These are phyloP conservation scores for Brachypodium distachyon DNA, from an alignment of 202 grass and related monocot species.

Conservation along the genomic window DNA sequence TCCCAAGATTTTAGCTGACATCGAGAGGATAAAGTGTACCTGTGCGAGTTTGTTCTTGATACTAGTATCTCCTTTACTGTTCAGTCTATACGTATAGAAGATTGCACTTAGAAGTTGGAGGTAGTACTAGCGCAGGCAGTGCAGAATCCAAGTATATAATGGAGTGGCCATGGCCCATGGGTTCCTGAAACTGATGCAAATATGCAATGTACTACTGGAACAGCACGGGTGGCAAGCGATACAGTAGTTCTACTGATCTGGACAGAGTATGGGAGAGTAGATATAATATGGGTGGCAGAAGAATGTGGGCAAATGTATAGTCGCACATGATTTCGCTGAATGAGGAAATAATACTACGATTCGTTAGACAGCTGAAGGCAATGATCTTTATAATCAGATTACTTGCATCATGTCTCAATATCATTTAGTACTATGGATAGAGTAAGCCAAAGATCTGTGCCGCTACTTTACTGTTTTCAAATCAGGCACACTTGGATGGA, in stretches of 20 bases:
- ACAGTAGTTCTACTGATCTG: neutral
- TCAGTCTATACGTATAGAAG: neutral
- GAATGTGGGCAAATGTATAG: neutral
- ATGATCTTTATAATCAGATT: too few relatives aligned
- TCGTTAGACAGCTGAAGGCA: neutral
- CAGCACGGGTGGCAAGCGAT: neutral
- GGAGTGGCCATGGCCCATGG: neutral
- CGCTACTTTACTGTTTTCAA: too few relatives aligned
- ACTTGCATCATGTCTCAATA: too few relatives aligned
- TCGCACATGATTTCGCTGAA: too few relatives aligned
- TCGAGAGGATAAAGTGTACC: slow-evolving; percentile 13
- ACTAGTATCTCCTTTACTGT: neutral
- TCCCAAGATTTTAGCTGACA: neutral
- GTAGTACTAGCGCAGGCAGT: neutral
- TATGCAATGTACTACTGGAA: neutral
- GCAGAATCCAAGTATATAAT: slow-evolving; percentile 1
- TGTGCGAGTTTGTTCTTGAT: slow-evolving; percentile 1
- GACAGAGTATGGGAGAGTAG: neutral
- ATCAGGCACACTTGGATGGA: too few relatives aligned
- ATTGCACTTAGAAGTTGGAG: neutral
- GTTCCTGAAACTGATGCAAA: neutral
- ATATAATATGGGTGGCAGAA: neutral
- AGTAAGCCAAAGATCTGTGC: too few relatives aligned
- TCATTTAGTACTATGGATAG: too few relatives aligned
- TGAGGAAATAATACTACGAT: too few relatives aligned